Conservation (phyloP, 1,139 yeast genomes). For the Arxiozyma bovina region DNA sequence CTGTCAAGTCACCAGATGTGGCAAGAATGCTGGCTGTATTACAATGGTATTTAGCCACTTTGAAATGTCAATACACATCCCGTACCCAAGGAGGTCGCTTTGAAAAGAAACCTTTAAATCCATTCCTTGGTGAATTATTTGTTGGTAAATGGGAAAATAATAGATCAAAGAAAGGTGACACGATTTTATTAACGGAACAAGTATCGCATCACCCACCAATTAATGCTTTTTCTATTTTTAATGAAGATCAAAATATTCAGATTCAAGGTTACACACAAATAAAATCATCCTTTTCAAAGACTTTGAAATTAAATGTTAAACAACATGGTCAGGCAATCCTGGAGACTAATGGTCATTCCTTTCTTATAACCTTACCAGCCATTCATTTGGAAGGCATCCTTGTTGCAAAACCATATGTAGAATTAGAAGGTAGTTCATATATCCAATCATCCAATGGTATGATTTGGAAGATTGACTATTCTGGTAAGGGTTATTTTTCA, state of each 20-base stretch:
- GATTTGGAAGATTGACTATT: constrained; percentile 63
- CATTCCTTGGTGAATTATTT: constrained; percentile 86
- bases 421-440: constrained; percentile 74
- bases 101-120: constrained; percentile 57
- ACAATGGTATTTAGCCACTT: constrained; percentile 82
- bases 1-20: constrained; percentile 33
- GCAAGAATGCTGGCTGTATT: constrained; percentile 66
- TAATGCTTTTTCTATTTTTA: constrained; percentile 75
- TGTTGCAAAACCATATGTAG: constrained; percentile 84
- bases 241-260: constrained; percentile 56
- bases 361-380: constrained; percentile 85
- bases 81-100: constrained; percentile 85
- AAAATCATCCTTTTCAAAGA: constrained; percentile 71
- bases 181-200: constrained; percentile 75
- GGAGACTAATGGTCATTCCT: constrained; percentile 57
- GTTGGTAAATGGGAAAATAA: constrained; percentile 74
- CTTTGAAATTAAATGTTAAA: constrained; percentile 56
- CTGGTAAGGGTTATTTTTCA: constrained; percentile 92
- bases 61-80: constrained; percentile 86
- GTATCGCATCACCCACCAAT: constrained; percentile 95
- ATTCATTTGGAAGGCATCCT: constrained; percentile 88
- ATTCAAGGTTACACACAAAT: constrained; percentile 87
- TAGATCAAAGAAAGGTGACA: constrained; percentile 50
- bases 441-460: constrained; percentile 79
- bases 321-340: constrained; percentile 88